Evolutionary conservation across 768 basidiomycete species (phyloP).

Genomic region (Leccinum olivaceopallidum): DNA sequence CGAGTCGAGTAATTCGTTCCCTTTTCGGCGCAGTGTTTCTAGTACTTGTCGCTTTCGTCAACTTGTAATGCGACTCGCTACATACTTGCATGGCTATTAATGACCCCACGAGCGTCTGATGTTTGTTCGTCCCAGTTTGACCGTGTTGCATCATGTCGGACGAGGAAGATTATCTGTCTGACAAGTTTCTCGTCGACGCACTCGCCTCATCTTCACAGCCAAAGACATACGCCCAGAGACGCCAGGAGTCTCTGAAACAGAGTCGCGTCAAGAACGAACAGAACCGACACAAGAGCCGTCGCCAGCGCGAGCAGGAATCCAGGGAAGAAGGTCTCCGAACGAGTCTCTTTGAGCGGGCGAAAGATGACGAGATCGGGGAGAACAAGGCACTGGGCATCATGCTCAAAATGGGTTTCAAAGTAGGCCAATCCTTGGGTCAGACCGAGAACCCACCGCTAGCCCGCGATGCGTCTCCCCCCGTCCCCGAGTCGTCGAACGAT

Average conservation of each 20-base stretch:
- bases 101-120: conserved; percentile 17
- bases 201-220: conserved; percentile 37
- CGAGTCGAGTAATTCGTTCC: conserved; percentile 31
- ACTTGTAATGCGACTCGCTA: conserved; percentile 25
- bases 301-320: conserved; percentile 69
- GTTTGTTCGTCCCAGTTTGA: conserved; percentile 22
- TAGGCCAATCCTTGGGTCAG: conserved; percentile 75
- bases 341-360: conserved; percentile 78
- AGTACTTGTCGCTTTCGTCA: conserved; percentile 31
- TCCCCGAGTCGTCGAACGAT: conserved; percentile 1
- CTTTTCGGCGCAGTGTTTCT: conserved; percentile 42
- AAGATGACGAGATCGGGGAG: conserved; percentile 44
- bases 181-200: conserved; percentile 71
- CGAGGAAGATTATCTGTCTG: conserved; percentile 85
- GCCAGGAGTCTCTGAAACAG: conserved; percentile 62
- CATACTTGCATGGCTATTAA: conserved; percentile 32
- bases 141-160: conserved; percentile 51
- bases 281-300: conserved; percentile 60
- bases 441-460: conserved; percentile 15
- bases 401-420: conserved; percentile 93
- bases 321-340: conserved; percentile 76
- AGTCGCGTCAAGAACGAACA: conserved; percentile 66
- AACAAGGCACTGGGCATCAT: conserved; percentile 88
- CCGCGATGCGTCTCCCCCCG: conserved; percentile 2
- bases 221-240: conserved; percentile 69